phyloP scores from a whole-genome alignment of 2,329 filamentous ascomycete genomes.

The Trichothecium sympodiale region DNA sequence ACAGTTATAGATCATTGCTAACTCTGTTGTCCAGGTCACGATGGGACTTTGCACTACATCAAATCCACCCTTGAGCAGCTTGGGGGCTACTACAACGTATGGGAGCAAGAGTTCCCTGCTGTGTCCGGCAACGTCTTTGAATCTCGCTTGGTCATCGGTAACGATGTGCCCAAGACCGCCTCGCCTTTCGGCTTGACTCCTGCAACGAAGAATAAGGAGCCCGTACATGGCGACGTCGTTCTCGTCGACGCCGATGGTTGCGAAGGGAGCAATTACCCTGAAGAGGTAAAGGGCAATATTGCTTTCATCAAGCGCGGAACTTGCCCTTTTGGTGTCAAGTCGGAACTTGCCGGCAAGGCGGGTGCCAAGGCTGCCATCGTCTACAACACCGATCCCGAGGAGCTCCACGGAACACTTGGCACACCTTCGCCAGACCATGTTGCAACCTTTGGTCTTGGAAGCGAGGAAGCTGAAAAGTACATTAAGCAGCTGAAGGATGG shows the following conservation, averaged over 20 bases:
- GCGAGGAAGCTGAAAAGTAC: conserved; percentile 45
- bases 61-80: conserved; percentile 40
- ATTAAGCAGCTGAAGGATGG: conserved; percentile 41
- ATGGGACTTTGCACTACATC: conserved; percentile 54
- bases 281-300: conserved; percentile 48
- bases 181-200: conserved; percentile 56
- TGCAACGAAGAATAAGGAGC: conserved; percentile 46
- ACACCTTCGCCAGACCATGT: conserved; percentile 46
- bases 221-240: conserved; percentile 48
- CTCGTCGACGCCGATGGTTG: conserved; percentile 55
- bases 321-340: conserved; percentile 64
- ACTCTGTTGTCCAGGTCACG: conserved; percentile 35
- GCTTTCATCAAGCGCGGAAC: conserved; percentile 60
- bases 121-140: conserved; percentile 49
- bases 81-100: conserved; percentile 49
- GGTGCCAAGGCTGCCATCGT: conserved; percentile 62
- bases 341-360: conserved; percentile 52
- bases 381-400: conserved; percentile 59
- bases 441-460: conserved; percentile 57
- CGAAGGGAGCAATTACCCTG: conserved; percentile 49
- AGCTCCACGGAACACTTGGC: conserved; percentile 58
- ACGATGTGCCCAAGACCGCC: conserved; percentile 37
- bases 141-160: conserved; percentile 44
- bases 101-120: conserved; percentile 54
- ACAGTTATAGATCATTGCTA: background rate